Evolutionary conservation across 306 rosid genomes (phyloP), one percentile per base, ranked within the genome.

Genomic region (Fagus sylvatica): DNA sequence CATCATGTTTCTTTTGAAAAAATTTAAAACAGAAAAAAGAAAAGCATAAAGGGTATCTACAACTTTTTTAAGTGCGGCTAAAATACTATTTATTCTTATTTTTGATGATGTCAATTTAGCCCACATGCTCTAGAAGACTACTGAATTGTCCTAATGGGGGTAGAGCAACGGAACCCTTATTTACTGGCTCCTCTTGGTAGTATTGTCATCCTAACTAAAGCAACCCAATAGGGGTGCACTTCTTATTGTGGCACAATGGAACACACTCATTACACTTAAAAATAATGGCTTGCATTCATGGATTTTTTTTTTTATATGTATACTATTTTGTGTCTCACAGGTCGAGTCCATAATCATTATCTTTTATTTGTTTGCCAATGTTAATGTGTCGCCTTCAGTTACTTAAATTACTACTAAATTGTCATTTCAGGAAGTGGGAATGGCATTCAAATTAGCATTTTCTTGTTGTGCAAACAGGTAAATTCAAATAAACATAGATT

Each of bases 311-410:
- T 46, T 9, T 46, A 2, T 46, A 2, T 15, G 32, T 17, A 72
- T 54, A 55, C 71, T 71, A 56, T 68, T 79, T 37, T 75, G 17
- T 43, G 40, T 56, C 43, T 79, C 68, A 30, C 72, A 32, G 54
- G 82, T 82, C 69, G 15, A 39, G 53, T 37, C 72, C 75, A 74
- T 74, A 61, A 80, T 87, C 78, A 79, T 87, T 76, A 69, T 36
- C 87, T 74, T 79, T 68, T 62, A 57, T 69, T 85, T 76, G 84
- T 79, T 69, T 37, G 43, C 37, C 36, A 51, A 68, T 65, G 70
- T 53, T 16, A 64, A 41, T 64, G 12, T 59, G 10, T 42, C 43
- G 49, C 61, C 62, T 28, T 19, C 73, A 72, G 54, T 73, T 76
- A 12, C 49, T 46, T 75, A 40, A 78, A 72, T 49, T 67, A 54